Conservation (phyloP, 2,329 filamentous ascomycete species). For the Monosporascus sp. region DNA sequence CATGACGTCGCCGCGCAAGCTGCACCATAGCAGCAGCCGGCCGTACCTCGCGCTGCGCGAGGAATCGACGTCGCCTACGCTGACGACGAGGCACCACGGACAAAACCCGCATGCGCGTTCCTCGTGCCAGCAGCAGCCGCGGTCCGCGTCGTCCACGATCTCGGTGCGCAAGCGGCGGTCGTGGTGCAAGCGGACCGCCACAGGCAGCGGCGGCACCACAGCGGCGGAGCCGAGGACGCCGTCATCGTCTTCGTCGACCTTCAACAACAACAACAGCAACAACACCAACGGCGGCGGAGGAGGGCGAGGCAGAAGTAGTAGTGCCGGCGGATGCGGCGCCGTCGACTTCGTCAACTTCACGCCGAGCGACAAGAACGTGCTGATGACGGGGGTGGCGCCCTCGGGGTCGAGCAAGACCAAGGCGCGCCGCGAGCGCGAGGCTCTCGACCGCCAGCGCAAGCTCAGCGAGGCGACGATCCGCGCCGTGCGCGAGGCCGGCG, state of each 20-base stretch:
- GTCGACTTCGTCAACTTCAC: slow-evolving; percentile 87
- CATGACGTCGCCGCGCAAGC: slow-evolving; percentile 37
- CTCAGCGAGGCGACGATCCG: slow-evolving; percentile 63
- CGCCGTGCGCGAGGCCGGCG: slow-evolving; percentile 65
- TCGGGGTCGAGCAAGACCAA: slow-evolving; percentile 92
- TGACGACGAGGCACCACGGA: slow-evolving; percentile 21
- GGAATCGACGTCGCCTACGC: slow-evolving; percentile 33
- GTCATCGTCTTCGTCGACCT: slow-evolving; percentile 2
- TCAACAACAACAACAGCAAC: not conserved
- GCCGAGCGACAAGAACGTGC: slow-evolving; percentile 66
- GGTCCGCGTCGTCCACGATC: slow-evolving; percentile 12
- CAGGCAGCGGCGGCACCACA: not conserved
- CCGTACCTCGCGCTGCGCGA: slow-evolving; percentile 16
- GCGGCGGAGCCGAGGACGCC: slow-evolving; percentile 12
- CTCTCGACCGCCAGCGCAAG: slow-evolving; percentile 65
- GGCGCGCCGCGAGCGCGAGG: slow-evolving; percentile 84
- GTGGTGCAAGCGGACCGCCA: slow-evolving; percentile 16
- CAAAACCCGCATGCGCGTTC: not conserved
- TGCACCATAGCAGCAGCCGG: slow-evolving; percentile 25
- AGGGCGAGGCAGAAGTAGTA: slow-evolving; percentile 8
- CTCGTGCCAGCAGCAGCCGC: not conserved
- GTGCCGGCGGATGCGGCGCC: slow-evolving; percentile 20
- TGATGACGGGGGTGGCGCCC: slow-evolving; percentile 87
- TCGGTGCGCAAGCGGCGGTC: slow-evolving; percentile 33
- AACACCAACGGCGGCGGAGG: not conserved